Base-by-base conservation (phyloP, 352 stramenopile genomes). In the Globisporangium nunn region DNA sequence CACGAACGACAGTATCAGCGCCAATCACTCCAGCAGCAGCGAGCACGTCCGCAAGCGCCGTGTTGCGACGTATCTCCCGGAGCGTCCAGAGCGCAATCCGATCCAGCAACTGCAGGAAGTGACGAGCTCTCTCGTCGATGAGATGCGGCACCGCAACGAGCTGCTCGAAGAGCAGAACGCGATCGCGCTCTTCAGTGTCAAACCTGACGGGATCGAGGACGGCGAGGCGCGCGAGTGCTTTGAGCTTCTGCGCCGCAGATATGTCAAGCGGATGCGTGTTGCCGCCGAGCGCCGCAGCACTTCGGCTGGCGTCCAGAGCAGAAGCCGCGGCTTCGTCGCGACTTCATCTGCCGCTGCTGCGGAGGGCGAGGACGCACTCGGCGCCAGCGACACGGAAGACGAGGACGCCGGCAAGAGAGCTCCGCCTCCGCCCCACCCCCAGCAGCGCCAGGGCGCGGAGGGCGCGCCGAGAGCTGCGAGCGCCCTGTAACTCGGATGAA, bases 121-220 rank as follows among this genome's bases (percentile, higher is more conserved):
- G 8, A 70, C 72, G 2, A 67, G 52, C 17, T 54, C 62, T 12
- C 66, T 87, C 48, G 63, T 78, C 17, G 69, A 80, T 29, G 73
- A 88, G 59, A 63, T 91, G 33, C 63, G 69, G 48, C 73, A 75
- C 18, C 73, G 81, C 17, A 89, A 85, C 35, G 74, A 87, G 35
- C 53, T 91, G 31, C 62, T 91, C 29, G 81, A 89, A 54, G 81
- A 91, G 31, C 76, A 85, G 61, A 91, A 91, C 45, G 68, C 77
- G 29, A 85, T 91, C 48, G 62, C 78, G 31, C 58, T 91, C 5
- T 77, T 91, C 18, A 73, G 72, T 18, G 50, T 84, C 17, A 68
- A 88, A 48, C 44, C 70, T 3, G 74, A 87, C 7, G 59, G 74
- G 40, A 57, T 86, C 14, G 46, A 78, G 17, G 78, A 88, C 50